Conservation (phyloP, 1,284 basidiomycete species). For the Boletus semigastroideus region DNA sequence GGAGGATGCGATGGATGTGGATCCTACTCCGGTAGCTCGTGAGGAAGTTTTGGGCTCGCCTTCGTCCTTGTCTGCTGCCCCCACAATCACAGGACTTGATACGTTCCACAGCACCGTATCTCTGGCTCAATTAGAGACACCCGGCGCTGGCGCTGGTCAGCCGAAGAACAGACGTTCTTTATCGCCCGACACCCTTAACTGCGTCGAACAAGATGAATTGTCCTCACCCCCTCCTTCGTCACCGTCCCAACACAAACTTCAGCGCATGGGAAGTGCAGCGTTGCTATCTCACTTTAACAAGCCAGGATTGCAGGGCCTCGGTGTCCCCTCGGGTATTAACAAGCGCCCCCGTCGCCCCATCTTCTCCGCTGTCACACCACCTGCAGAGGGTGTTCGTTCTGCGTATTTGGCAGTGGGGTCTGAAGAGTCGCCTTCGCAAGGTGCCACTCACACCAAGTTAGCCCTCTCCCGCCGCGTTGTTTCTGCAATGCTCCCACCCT, state of each 20-base stretch:
- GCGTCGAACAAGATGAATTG: constrained; percentile 38
- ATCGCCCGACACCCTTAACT: constrained; percentile 55
- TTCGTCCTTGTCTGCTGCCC: constrained; percentile 48
- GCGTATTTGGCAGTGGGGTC: constrained; percentile 41
- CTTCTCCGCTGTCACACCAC: constrained; percentile 59
- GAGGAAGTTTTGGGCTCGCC: constrained; percentile 38
- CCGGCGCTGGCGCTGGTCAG: constrained; percentile 35
- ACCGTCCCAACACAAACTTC: constrained; percentile 62
- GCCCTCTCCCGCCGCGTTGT: constrained; percentile 67
- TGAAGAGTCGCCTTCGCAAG: constrained; percentile 21
- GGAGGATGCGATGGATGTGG: constrained; percentile 77
- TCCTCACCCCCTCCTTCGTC: constrained; percentile 67
- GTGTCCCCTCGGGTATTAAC: constrained; percentile 52
- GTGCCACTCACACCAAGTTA: constrained; percentile 25
- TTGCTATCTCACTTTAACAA: constrained; percentile 50
- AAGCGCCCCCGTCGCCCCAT: constrained; percentile 65
- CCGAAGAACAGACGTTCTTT: constrained; percentile 68
- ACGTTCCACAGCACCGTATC: constrained; percentile 63
- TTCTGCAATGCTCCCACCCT: constrained; percentile 65
- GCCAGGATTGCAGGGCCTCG: constrained; percentile 59
- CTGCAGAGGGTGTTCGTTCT: constrained; percentile 41
- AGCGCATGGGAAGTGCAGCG: constrained; percentile 51
- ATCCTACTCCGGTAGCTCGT: constrained; percentile 42
- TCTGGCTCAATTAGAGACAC: constrained; percentile 44
- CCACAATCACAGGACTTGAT: constrained; percentile 52